Conservation (phyloP, 768 basidiomycete species). For the Candolleomyces eurysporus region DNA sequence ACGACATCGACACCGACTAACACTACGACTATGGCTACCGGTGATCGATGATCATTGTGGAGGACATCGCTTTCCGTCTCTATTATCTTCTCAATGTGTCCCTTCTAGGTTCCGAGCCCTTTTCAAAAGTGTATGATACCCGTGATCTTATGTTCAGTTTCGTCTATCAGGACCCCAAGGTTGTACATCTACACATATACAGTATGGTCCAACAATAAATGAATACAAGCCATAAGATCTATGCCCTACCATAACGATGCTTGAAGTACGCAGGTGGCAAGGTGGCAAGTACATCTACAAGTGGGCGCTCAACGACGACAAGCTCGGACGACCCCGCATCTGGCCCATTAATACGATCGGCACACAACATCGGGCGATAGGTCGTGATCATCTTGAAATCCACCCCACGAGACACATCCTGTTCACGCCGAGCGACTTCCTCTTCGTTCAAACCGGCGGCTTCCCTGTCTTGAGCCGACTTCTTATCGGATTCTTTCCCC, state of each 20-base stretch:
- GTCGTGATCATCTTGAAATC: slow-evolving; percentile 50
- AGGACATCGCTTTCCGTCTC: too few species aligned
- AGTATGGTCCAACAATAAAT: not conserved
- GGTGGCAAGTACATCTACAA: slow-evolving; percentile 79
- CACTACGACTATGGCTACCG: not conserved
- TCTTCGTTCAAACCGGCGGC: too few species aligned
- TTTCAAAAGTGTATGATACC: too few species aligned
- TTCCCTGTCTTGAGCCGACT: slow-evolving; percentile 2
- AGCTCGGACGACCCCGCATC: slow-evolving; percentile 47
- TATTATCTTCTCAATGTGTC: too few species aligned
- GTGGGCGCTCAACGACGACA: slow-evolving; percentile 87
- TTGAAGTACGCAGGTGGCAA: slow-evolving; percentile 90
- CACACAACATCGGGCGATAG: slow-evolving; percentile 74
- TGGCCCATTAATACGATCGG: slow-evolving; percentile 65
- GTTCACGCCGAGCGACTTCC: not conserved
- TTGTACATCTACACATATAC: too few species aligned
- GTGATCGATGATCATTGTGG: too few species aligned
- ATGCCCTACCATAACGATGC: slow-evolving; percentile 80
- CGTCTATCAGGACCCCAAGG: too few species aligned
- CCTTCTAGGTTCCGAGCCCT: too few species aligned
- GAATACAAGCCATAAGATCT: not conserved
- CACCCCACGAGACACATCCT: slow-evolving; percentile 22
- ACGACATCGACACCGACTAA: not conserved
- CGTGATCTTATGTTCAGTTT: too few species aligned
- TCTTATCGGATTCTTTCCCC: slow-evolving; percentile 17